phyloP scores from a whole-genome alignment of 2,329 filamentous ascomycete genomes.

The Colletotrichum filicis region DNA sequence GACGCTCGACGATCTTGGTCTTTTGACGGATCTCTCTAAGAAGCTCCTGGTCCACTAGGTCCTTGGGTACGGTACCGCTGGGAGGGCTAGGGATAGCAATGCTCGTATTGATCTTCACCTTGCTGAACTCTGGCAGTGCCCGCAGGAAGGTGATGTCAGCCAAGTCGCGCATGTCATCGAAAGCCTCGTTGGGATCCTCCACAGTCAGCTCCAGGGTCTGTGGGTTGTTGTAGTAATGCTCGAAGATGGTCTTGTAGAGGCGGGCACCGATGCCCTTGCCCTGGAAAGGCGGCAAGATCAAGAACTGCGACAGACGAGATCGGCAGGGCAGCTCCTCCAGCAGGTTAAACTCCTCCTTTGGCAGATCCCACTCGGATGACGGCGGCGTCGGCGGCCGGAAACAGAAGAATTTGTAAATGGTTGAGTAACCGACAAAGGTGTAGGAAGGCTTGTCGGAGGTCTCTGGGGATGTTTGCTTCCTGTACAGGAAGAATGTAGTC shows the following conservation, averaged over 20 bases:
- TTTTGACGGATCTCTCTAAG: conserved; percentile 68
- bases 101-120: conserved; percentile 64
- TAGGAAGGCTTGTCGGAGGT: conserved; percentile 69
- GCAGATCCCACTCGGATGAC: conserved; percentile 57
- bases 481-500: conserved; percentile 90
- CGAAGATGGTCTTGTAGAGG: conserved; percentile 85
- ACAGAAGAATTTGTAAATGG: conserved; percentile 87
- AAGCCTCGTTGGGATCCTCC: conserved; percentile 91
- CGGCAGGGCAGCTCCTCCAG: conserved; percentile 77
- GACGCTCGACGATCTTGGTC: conserved; percentile 79
- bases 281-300: conserved; percentile 91
- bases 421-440: conserved; percentile 88
- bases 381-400: conserved; percentile 62
- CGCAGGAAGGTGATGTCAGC: conserved; percentile 77
- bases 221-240: conserved; percentile 71
- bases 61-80: conserved; percentile 47
- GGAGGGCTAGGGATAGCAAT: conserved; percentile 61
- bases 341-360: conserved; percentile 55
- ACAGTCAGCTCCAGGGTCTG: conserved; percentile 87
- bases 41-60: conserved; percentile 68
- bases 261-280: conserved; percentile 80
- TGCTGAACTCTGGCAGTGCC: conserved; percentile 65
- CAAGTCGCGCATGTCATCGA: conserved; percentile 82
- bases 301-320: conserved; percentile 90
- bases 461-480: conserved; percentile 62